Base-by-base conservation (phyloP, 2,329 filamentous ascomycete genomes). In the Parascedosporium putredinis region DNA sequence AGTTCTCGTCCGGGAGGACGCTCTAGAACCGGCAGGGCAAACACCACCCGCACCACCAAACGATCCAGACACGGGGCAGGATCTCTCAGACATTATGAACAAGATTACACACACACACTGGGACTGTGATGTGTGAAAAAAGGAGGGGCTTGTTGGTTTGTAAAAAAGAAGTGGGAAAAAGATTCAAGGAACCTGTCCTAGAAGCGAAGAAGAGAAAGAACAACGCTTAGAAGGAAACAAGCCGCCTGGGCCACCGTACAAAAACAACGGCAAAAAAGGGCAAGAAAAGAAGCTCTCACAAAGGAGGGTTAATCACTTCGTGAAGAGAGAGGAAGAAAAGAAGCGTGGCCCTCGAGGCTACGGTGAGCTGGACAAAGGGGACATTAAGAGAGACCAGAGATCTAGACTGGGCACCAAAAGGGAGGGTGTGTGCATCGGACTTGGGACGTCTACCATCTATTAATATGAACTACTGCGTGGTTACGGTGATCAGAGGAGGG, bases 31-130 rank as follows among this genome's bases (percentile, higher is more conserved):
- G 27, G 25, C 48, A 7, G 48, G 44, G 47, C 16, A 51, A 31
- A 38, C 54, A 14, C 60, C 59, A 33, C 62, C 63, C 33, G 51
- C 51, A 44, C 58, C 59, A n/a, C 54, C 55, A 4, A 53, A 22
- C 0, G 61, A 63, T 8, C 59, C 61, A n/a, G 62, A 64, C 10
- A 64, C 58, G 5, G 62, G 62, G 49, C 62, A 64, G 8, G 60
- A 63, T 46, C 55, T 53, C 23, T 60, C 52, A 18, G 62, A 63
- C 62, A 64, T 64, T 47, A 54, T 56, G 47, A 22, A 20, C n/a
- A n/a, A 22, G 12, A 45, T 36, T 50, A 50, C 16, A 23, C 42
- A 24, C 5, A n/a, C n/a, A n/a, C 5, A 34, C 25, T 24, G 33
- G 20, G 24, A 48, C 10, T n/a, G 10, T 20, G 27, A 42, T 6